A percentile compares a stretch with the other conserved stretches of the same genome.
Evolutionary conservation across 2,329 filamentous ascomycete species (phyloP).

Genomic region (Emergomyces orientalis): DNA sequence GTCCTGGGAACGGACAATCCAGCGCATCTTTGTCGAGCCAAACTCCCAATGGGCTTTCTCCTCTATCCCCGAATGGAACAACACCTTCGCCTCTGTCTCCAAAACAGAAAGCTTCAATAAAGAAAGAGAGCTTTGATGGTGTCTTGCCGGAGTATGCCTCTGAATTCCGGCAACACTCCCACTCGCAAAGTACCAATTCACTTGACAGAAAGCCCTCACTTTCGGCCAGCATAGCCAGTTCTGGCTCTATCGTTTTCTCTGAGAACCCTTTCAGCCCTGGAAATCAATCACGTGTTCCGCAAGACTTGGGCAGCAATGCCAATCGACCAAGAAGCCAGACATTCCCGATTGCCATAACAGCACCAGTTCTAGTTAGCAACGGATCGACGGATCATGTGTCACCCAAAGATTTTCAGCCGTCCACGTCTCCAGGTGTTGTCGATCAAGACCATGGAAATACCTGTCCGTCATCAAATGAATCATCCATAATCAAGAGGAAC

Average conservation of each 20-base stretch:
- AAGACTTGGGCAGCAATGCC: constrained; percentile 43
- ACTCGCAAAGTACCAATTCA: constrained; percentile 59
- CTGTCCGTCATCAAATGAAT: constrained; percentile 20
- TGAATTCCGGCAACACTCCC: constrained; percentile 51
- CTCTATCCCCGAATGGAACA: constrained; percentile 59
- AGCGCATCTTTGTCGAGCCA: constrained; percentile 47
- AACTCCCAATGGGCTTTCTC: constrained; percentile 59
- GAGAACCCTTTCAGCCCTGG: constrained; percentile 59
- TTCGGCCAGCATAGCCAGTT: constrained; percentile 59
- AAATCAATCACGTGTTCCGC: constrained; percentile 42
- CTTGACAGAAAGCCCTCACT: constrained; percentile 59
- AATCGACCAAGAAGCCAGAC: constrained; percentile 80
- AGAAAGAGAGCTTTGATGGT: constrained; percentile 48
- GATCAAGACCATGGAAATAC: constrained; percentile 33
- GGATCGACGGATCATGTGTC: constrained; percentile 46
- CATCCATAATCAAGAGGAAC: constrained; percentile 34
- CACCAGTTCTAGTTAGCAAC: constrained; percentile 45
- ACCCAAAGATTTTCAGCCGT: constrained; percentile 43
- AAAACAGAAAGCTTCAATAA: constrained; percentile 55
- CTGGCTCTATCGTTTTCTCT: constrained; percentile 68
- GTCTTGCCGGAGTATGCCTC: constrained; percentile 50
- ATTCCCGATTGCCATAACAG: constrained; percentile 56
- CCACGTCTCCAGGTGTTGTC: constrained; percentile 41
- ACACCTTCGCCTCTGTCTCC: constrained; percentile 63
- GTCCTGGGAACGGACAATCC: constrained; percentile 47